Evolutionary conservation across 768 basidiomycete species (phyloP).

Genomic region (Kwoniella sp.): DNA sequence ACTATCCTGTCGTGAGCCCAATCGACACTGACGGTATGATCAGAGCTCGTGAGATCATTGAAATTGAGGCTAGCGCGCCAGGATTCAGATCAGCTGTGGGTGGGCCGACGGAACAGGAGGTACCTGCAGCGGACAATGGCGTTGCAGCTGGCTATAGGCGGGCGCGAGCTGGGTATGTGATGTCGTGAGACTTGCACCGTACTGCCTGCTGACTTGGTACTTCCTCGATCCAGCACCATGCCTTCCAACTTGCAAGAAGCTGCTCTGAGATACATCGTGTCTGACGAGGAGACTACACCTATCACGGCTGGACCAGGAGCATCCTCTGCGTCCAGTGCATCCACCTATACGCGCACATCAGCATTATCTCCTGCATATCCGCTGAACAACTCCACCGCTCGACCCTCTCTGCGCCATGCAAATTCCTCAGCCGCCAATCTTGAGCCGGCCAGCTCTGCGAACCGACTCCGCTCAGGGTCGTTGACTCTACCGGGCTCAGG

Average conservation of each 20-base stretch:
- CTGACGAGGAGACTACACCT: conserved; percentile 57
- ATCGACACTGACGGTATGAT: neutral
- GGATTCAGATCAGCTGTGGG: conserved; percentile 63
- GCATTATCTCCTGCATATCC: conserved; percentile 52
- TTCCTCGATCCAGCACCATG: conserved; percentile 60
- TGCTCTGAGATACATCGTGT: conserved; percentile 73
- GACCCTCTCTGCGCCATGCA: conserved; percentile 43
- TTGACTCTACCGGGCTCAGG: conserved; percentile 72
- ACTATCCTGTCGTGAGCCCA: conserved; percentile 3
- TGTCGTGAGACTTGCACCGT: neutral
- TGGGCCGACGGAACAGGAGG: conserved; percentile 43
- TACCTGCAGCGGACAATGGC: conserved; percentile 53
- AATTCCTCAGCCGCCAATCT: conserved; percentile 41
- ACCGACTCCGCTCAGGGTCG: conserved; percentile 86
- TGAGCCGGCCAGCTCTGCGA: conserved; percentile 48
- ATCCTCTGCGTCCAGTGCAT: conserved; percentile 50
- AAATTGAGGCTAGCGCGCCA: conserved; percentile 72
- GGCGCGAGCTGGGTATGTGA: conserved; percentile 74
- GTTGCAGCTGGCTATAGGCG: conserved; percentile 68
- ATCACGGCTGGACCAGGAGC: conserved; percentile 22
- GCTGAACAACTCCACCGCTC: conserved; percentile 20
- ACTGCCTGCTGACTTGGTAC: neutral
- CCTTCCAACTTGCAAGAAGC: conserved; percentile 90
- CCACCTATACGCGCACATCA: conserved; percentile 51
- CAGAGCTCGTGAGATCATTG: conserved; percentile 81